Evolutionary conservation across 306 rosid genomes (phyloP).

Genomic region (Trifolium fragiferum): DNA sequence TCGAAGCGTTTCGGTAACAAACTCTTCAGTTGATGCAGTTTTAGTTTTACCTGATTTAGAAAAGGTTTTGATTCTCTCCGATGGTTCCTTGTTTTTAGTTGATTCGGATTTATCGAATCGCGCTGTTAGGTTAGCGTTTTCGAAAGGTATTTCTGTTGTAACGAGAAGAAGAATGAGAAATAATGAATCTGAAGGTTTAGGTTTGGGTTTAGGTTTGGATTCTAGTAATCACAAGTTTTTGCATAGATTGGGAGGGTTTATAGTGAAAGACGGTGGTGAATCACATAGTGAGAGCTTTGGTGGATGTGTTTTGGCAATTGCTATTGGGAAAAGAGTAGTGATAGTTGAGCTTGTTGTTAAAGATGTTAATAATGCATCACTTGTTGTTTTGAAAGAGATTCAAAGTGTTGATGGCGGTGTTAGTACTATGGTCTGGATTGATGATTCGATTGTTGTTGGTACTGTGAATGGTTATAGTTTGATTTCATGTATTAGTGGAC

Average conservation of each 20-base stretch:
- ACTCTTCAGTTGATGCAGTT: conserved; percentile 57
- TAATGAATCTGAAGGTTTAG: conserved; percentile 54
- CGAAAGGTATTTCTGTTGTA: conserved; percentile 65
- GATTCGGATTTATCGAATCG: conserved; percentile 65
- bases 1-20: conserved; percentile 56
- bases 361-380: conserved; percentile 51
- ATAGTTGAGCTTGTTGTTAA: conserved; percentile 68
- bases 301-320: conserved; percentile 62
- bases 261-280: conserved; percentile 63
- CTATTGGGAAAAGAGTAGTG: conserved; percentile 68
- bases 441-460: conserved; percentile 84
- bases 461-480: conserved; percentile 75
- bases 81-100: conserved; percentile 68
- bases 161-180: conserved; percentile 62
- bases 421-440: conserved; percentile 81
- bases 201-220: conserved; percentile 45
- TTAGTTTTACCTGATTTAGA: conserved; percentile 60
- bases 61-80: conserved; percentile 67
- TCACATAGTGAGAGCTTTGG: conserved; percentile 47
- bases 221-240: conserved; percentile 62
- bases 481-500: conserved; percentile 83
- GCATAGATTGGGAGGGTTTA: conserved; percentile 79
- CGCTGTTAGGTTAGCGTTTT: conserved; percentile 57
- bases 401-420: conserved; percentile 78
- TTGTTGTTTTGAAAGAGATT: conserved; percentile 77